Conservation (phyloP, 805 yeast genomes). For the Candida maris region DNA sequence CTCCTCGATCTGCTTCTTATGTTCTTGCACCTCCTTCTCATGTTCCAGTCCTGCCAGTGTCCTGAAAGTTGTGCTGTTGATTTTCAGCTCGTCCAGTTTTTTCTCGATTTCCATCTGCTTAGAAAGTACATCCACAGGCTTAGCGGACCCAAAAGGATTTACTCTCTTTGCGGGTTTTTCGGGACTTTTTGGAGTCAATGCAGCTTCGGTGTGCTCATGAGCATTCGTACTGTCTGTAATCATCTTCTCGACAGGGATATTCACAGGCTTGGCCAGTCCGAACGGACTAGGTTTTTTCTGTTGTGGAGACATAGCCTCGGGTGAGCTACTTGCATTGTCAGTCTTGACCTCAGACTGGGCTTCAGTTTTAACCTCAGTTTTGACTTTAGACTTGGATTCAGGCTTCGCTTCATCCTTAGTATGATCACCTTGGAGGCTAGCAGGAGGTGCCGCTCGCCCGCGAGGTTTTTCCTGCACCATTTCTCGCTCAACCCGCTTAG, state of each 20-base stretch:
- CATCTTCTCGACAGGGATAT: constrained; percentile 16
- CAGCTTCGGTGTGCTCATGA: constrained; percentile 1
- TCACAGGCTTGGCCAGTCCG: constrained; percentile 75
- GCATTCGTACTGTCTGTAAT: constrained; percentile 4
- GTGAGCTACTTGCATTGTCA: no score
- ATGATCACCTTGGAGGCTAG: neutral
- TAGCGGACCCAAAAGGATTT: constrained; percentile 80
- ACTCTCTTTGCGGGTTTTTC: constrained; percentile 36
- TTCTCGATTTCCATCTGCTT: constrained; percentile 62
- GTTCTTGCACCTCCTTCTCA: constrained; percentile 11
- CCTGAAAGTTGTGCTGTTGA: constrained; percentile 42
- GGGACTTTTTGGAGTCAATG: neutral
- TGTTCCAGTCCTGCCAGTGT: constrained; percentile 25
- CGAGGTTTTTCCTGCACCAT: constrained; percentile 2
- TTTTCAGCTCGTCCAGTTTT: constrained; percentile 37
- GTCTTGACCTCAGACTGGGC: no score
- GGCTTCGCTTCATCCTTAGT: neutral
- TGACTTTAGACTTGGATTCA: neutral
- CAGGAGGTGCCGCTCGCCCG: neutral
- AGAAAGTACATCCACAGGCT: constrained; percentile 75
- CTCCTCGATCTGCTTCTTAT: constrained; percentile 1
- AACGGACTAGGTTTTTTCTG: constrained; percentile 58
- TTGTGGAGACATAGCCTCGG: no score
- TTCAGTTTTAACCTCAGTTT: neutral
- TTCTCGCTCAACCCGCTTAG: constrained; percentile 14